A percentile compares a stretch with the other conserved stretches of the same genome.
These are phyloP conservation scores for Jamesozyma hellenica DNA, from an alignment of 805 yeast species.

Conservation along the genomic window DNA sequence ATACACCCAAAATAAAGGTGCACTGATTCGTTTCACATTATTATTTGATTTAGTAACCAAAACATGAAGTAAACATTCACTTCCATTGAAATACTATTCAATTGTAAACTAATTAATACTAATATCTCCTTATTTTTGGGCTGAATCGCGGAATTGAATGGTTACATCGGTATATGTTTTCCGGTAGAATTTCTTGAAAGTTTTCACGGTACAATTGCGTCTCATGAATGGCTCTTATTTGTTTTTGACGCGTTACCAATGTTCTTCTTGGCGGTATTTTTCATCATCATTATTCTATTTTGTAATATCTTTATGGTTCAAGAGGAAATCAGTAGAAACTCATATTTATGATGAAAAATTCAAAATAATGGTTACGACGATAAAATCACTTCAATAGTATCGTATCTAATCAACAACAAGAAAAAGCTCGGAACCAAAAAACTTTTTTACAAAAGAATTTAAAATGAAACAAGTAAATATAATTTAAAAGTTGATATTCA, in stretches of 20 bases:
- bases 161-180: constrained; percentile 25
- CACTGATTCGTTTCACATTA: constrained; percentile 9
- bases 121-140: constrained; percentile 23
- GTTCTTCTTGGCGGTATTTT: constrained; percentile 11
- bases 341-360: constrained; percentile 1
- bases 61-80: background rate
- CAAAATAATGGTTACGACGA: no score
- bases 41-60: constrained; percentile 7
- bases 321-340: constrained; percentile 10
- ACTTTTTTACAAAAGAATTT: no score
- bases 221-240: constrained; percentile 23
- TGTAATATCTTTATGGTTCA: constrained; percentile 11
- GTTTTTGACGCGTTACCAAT: constrained; percentile 25
- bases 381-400: no score
- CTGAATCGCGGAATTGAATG: constrained; percentile 18
- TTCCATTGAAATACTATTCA: background rate
- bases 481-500: no score
- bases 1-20: constrained; percentile 12
- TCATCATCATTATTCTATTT: constrained; percentile 5
- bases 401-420: no score
- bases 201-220: constrained; percentile 17
- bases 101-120: constrained; percentile 5
- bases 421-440: no score
- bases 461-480: no score
- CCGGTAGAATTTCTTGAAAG: constrained; percentile 29